Evolutionary conservation across 1,284 basidiomycete genomes (phyloP).

Genomic region (Rhodotorula mucilaginosa): DNA sequence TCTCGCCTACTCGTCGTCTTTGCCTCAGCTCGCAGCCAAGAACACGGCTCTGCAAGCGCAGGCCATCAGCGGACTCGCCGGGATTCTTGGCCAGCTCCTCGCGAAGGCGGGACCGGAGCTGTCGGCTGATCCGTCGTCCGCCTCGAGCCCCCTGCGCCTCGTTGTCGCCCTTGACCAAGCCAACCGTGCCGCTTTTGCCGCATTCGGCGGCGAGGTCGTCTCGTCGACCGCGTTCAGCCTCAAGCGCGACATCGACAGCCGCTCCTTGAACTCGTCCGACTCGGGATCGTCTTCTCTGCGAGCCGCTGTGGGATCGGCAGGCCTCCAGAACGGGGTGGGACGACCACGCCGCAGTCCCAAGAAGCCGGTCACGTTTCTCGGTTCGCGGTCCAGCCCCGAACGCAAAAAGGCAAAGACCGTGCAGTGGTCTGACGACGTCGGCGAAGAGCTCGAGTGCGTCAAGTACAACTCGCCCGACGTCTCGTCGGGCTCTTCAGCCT

Average conservation of each 20-base stretch:
- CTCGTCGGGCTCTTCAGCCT: constrained; percentile 8
- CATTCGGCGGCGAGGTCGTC: constrained; percentile 6
- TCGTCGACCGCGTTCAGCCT: not conserved
- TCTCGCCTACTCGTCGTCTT: constrained; percentile 10
- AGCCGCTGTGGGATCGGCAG: not conserved
- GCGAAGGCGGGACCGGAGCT: not conserved
- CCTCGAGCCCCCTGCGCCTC: not conserved
- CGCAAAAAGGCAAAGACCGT: constrained; percentile 37
- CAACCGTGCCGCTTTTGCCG: constrained; percentile 16
- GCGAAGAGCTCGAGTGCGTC: constrained; percentile 38
- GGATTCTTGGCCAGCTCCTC: constrained; percentile 17
- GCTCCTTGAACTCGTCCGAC: not conserved
- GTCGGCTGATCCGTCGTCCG: not conserved
- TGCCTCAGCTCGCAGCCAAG: constrained; percentile 15
- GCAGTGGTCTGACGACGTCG: constrained; percentile 39
- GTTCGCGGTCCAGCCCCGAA: not conserved
- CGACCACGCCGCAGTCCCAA: constrained; percentile 10
- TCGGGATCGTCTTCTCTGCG: not conserved
- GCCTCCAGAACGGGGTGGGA: not conserved
- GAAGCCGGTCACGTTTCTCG: constrained; percentile 21
- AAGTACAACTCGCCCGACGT: constrained; percentile 31
- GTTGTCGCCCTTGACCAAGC: constrained; percentile 25
- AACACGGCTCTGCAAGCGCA: constrained; percentile 16
- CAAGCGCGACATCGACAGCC: constrained; percentile 30
- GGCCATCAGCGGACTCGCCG: constrained; percentile 26